Conservation (phyloP, 179 eudicot species). For the Amaranthus tricolor region DNA sequence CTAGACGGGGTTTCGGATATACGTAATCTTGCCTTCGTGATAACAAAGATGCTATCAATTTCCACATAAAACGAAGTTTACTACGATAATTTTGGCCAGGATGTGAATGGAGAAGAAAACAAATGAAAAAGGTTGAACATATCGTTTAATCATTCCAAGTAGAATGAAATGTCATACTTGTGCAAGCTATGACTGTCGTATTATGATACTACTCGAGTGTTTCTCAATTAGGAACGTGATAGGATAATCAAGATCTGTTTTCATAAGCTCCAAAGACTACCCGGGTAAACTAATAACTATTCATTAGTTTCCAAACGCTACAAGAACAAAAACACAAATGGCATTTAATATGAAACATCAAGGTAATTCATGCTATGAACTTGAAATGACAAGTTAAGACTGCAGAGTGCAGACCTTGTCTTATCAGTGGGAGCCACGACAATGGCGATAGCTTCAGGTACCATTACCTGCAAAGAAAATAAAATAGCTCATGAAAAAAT, state of each 20-base stretch:
- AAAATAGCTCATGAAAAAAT: slow-evolving; percentile 13
- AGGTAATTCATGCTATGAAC: neutral
- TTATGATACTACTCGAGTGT: neutral
- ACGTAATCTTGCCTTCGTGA: too few species aligned
- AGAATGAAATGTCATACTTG: neutral
- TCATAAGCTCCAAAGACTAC: neutral
- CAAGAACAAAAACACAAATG: neutral
- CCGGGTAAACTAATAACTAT: neutral
- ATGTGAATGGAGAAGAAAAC: neutral
- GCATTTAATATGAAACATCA: neutral
- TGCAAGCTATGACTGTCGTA: neutral
- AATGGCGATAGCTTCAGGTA: slow-evolving; percentile 80
- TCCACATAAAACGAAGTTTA: too few species aligned
- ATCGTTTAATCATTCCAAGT: neutral
- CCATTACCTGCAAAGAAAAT: slow-evolving; percentile 55
- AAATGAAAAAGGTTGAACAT: neutral
- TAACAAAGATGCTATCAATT: too few species aligned
- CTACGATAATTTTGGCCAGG: neutral
- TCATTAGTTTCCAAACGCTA: neutral
- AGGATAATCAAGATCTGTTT: neutral
- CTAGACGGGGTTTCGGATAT: too few species aligned
- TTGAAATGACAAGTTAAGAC: slow-evolving; percentile 4
- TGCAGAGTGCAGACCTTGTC: slow-evolving; percentile 44
- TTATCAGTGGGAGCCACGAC: slow-evolving; percentile 82
- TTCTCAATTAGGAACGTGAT: neutral